Evolutionary conservation across 768 basidiomycete genomes (phyloP), one percentile per base, ranked within the genome.

Genomic region (Rhizopogon vinicolor): DNA sequence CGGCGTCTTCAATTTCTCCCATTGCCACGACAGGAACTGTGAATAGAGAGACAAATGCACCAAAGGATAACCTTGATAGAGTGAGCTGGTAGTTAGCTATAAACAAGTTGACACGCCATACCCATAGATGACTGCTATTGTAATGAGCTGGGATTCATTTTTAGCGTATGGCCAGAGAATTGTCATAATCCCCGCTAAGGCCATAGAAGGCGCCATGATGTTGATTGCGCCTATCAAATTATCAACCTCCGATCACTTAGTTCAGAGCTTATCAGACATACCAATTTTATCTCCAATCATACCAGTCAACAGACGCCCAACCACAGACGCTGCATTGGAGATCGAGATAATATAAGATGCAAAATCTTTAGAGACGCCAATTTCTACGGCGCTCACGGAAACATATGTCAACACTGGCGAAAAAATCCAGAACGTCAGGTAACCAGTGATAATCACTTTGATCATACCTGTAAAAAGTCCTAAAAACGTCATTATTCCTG

Each of bases 151-250:
- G 0, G 66, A 72, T 51, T 78, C 60, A 28, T 65, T 75, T 41
- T 62, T 68, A 0, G 78, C 78, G 64, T 82, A 85, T 1, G 90
- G 91, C 91, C 91, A 93, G 3, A 73, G 73, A 60, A 83, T 84
- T 0, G 89, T 88, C 43, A 85, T 62, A 29, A 82, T 66, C 0
- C 78, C 86, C 0, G 84, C 81, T 1, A 79, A 41, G 16, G 76
- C 54, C 0, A 82, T 85, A 35, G 84, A 82, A 0, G 88, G 85
- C 10, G 78, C 78, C 76, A 91, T 85, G 31, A 87, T 72, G 58
- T 86, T 91, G 59, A 90, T 73, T 0, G 81, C 67, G 14, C 90
- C 90, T 85, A 51, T 31, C 19, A 31, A 14, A 2, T n/a, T 13
- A 61, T 52, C 9, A 7, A 16, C 5, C 7, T 33, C 6, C 40